Evolutionary conservation across 139 green algal species (phyloP), one percentile per base, ranked within the genome.

Genomic region (Volvox africanus): DNA sequence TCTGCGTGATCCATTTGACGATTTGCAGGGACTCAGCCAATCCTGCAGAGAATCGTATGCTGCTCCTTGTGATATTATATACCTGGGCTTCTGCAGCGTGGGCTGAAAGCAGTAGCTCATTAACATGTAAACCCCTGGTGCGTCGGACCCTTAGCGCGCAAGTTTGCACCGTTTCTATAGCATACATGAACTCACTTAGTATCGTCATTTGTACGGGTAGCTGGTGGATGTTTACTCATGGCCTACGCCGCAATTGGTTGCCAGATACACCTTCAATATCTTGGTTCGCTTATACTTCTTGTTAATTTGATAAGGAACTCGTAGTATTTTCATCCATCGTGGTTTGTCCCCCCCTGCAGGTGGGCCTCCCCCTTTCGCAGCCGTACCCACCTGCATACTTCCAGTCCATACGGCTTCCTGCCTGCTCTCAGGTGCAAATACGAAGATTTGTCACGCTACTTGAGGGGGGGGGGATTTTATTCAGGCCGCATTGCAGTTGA

Each of bases 331-430:
- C 65, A 28, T 16, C 21, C 65, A 73, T 30, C 24, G 16, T 73
- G 21, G 21, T 28, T 73, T 30, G 65, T 73, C 65, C 65, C 24
- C 6, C 65, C 21, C 2, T 73, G 26, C 55, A 89, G 85, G 85
- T 69, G n/a, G 85, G 85, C 3, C 85, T 89, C 65, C 85, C 85
- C 68, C 69, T 89, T 14, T 32, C 85, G 1, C 85, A 89, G 85
- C 85, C 85, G 16, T 89, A 82, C 69, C 85, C 85, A 71, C 85
- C 85, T 12, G 37, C 85, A 16, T 89, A 89, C 85, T 82, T 82
- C 44, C 35, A 71, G 44, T 21, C 28, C 0, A 24, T 13, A 1
- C 3, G 9, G 16, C 44, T 89, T 68, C 85, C 85, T 13, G 18
- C 33, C 1, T 89, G 85, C 69, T 82, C 85, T 12, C 85, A 89